phyloP scores from a whole-genome alignment of 1,284 basidiomycete genomes.

The Porogramme epimiltina region DNA sequence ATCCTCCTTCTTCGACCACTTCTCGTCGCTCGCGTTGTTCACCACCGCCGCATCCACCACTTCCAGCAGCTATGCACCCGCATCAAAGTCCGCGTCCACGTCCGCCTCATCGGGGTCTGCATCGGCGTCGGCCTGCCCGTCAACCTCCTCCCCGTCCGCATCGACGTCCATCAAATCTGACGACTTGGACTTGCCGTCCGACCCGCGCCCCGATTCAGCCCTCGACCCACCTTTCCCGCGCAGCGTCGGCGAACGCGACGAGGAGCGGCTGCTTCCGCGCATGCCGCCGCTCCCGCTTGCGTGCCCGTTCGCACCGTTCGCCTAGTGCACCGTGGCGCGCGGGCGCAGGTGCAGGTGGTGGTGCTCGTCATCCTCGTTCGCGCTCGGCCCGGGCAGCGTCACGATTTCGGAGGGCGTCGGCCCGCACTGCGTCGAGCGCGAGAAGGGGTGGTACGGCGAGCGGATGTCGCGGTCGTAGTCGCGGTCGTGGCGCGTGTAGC shows the following conservation, averaged over 20 bases:
- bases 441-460: conserved; percentile 15
- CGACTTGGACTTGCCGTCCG: conserved; percentile 20
- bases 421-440: conserved; percentile 18
- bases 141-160: conserved; percentile 20
- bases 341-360: conserved; percentile 9
- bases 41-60: conserved; percentile 41
- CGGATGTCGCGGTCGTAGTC: conserved; percentile 15
- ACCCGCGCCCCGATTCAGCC: conserved; percentile 9
- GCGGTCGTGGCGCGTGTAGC: conserved; percentile 16
- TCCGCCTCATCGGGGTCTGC: conserved; percentile 29
- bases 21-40: conserved; percentile 29
- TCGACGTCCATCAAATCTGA: conserved; percentile 22
- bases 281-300: too few relatives aligned
- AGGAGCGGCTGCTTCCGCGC: conserved; percentile 21
- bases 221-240: too few relatives aligned
- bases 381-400: conserved; percentile 28
- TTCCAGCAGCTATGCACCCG: conserved; percentile 37
- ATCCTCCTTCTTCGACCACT: conserved; percentile 33
- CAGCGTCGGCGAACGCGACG: conserved; percentile 18
- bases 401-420: conserved; percentile 33
- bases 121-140: conserved; percentile 25
- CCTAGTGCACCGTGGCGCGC: conserved; percentile 1
- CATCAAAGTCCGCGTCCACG: conserved; percentile 31
- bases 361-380: conserved; percentile 23
- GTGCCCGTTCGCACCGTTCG: conserved; percentile 15